A percentile compares a stretch with the other conserved stretches of the same genome.
Evolutionary conservation across 2,329 filamentous ascomycete species (phyloP).

Genomic region (Sporothrix curviconia): DNA sequence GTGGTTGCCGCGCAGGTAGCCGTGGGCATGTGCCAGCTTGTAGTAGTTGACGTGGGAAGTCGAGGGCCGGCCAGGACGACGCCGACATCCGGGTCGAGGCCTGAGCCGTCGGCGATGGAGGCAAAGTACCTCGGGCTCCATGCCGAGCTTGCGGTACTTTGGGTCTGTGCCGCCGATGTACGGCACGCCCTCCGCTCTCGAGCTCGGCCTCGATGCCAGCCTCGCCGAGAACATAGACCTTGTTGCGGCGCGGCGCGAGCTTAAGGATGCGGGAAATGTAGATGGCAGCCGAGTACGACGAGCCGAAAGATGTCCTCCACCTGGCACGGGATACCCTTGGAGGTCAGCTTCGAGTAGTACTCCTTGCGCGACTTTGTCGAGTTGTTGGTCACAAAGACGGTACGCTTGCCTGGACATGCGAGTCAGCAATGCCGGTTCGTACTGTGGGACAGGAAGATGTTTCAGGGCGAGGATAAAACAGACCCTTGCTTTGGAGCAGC

Average conservation of each 20-base stretch:
- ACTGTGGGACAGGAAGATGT: not conserved
- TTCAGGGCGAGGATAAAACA: slow-evolving; percentile 7
- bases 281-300: slow-evolving; percentile 87
- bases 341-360: slow-evolving; percentile 85
- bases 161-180: slow-evolving; percentile 86
- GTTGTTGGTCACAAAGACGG: slow-evolving; percentile 98
- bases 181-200: slow-evolving; percentile 65
- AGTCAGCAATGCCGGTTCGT: not conserved
- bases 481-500: slow-evolving; percentile 74
- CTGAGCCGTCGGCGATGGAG: slow-evolving; percentile 64
- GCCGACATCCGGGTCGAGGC: slow-evolving; percentile 81
- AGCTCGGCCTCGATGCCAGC: slow-evolving; percentile 87
- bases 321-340: slow-evolving; percentile 69
- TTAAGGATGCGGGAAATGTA: slow-evolving; percentile 92
- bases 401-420: slow-evolving; percentile 64
- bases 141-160: slow-evolving; percentile 61
- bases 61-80: slow-evolving; percentile 83
- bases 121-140: slow-evolving; percentile 75
- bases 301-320: slow-evolving; percentile 93
- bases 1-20: slow-evolving; percentile 69
- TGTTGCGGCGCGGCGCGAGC: slow-evolving; percentile 71
- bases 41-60: slow-evolving; percentile 95
- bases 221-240: slow-evolving; percentile 92
- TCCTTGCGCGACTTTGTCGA: slow-evolving; percentile 91
- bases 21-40: slow-evolving; percentile 76